Percentiles rank a stretch among this genome's conserved stretches.
These are phyloP conservation scores for Starmerella scarabaei DNA, from an alignment of 805 yeast species.

Conservation along the genomic window DNA sequence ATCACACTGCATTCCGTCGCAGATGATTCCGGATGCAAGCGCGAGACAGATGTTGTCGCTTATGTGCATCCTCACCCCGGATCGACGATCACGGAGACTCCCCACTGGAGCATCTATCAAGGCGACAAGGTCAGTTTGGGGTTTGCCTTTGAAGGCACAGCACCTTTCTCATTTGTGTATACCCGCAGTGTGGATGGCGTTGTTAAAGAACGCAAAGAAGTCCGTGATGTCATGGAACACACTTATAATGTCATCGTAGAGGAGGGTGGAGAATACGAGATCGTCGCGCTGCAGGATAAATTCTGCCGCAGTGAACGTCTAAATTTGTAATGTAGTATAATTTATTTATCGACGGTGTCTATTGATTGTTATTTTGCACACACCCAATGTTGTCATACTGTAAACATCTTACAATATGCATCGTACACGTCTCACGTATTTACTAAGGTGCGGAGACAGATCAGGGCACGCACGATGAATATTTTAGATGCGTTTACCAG, in stretches of 20 bases:
- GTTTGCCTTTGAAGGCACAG: slow-evolving; percentile 71
- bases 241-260: slow-evolving; percentile 65
- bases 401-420: not conserved
- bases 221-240: slow-evolving; percentile 49
- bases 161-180: slow-evolving; percentile 82
- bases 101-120: slow-evolving; percentile 82
- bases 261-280: slow-evolving; percentile 88
- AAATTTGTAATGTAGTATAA: not conserved
- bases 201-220: slow-evolving; percentile 45
- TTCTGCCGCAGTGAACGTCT: slow-evolving; percentile 37
- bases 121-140: slow-evolving; percentile 87
- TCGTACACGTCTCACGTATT: no score
- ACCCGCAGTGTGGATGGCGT: slow-evolving; percentile 44
- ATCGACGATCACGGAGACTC: slow-evolving; percentile 62
- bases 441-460: no score
- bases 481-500: slow-evolving; percentile 23
- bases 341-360: not conserved
- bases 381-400: not conserved
- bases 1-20: slow-evolving; percentile 52
- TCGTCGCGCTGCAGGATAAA: slow-evolving; percentile 76
- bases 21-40: slow-evolving; percentile 57
- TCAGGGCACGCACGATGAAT: slow-evolving; percentile 4
- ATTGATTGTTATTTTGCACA: not conserved
- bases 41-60: slow-evolving; percentile 24
- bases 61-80: slow-evolving; percentile 51